phyloP scores from a whole-genome alignment of 2,329 filamentous ascomycete genomes.

The Cadophora malorum region DNA sequence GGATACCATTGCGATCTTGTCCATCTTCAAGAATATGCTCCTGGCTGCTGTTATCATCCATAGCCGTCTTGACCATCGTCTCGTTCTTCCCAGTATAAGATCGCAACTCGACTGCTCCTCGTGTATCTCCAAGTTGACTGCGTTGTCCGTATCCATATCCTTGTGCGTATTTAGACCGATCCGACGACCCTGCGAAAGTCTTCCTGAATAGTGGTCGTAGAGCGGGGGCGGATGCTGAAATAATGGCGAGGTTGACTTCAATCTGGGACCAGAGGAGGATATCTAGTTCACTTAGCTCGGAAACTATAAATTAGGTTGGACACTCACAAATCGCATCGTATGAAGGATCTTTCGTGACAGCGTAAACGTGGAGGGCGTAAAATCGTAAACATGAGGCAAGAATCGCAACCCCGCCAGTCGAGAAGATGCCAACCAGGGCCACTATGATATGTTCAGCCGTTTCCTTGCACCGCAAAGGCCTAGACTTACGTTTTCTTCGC shows the following conservation, averaged over 20 bases:
- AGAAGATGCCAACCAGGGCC: conserved; percentile 12
- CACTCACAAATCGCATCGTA: conserved; percentile 8
- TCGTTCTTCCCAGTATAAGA: conserved; percentile 15
- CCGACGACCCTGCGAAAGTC: conserved; percentile 1
- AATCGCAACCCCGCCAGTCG: conserved; percentile 14
- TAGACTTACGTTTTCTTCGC: conserved; percentile 4
- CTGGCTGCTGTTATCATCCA: conserved; percentile 8
- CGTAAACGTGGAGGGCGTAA: conserved; percentile 11
- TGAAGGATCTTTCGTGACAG: conserved; percentile 6
- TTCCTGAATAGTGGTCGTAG: conserved; percentile 15
- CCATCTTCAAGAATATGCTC: conserved; percentile 6
- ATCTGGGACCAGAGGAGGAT: conserved; percentile 20
- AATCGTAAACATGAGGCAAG: conserved; percentile 15
- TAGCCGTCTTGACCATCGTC: conserved; percentile 8
- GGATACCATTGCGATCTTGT: not conserved
- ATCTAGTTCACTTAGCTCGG: not conserved
- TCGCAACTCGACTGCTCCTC: conserved; percentile 1
- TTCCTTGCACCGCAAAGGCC: not conserved
- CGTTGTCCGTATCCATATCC: conserved; percentile 4
- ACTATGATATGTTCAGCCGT: not conserved
- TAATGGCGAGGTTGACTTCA: conserved; percentile 19
- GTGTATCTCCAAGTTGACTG: not conserved
- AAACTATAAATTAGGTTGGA: not conserved
- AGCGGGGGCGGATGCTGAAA: conserved; percentile 14
- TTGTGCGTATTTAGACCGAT: conserved; percentile 9